Conservation (phyloP, 1,139 yeast genomes). For the Pichia sp. region DNA sequence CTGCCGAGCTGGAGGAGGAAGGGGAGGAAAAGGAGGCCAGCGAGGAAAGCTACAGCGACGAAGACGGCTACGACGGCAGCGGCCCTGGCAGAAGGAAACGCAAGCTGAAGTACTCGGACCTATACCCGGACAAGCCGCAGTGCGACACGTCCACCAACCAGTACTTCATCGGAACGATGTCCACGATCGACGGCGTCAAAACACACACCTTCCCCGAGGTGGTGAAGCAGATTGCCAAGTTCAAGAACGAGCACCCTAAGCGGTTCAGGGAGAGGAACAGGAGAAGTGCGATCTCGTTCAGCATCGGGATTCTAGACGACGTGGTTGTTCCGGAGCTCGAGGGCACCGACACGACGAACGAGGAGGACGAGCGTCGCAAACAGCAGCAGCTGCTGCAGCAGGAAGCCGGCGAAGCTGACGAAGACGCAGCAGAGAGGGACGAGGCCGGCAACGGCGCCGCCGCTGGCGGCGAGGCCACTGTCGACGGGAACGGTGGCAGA, state of each 20-base stretch:
- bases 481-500: conserved; percentile 10
- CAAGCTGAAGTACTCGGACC: conserved; percentile 6
- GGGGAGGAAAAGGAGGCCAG: neutral
- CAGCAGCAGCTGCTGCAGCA: neutral
- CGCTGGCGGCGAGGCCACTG: neutral
- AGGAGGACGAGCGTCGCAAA: neutral
- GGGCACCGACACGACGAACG: neutral
- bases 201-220: conserved; percentile 52
- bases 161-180: conserved; percentile 50
- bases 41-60: neutral
- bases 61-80: neutral
- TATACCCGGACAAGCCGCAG: conserved; percentile 27
- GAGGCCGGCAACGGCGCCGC: conserved; percentile 5
- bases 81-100: too few relatives aligned
- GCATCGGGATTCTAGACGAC: conserved; percentile 48
- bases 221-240: conserved; percentile 44
- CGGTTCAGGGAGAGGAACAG: conserved; percentile 40
- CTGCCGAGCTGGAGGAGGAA: neutral
- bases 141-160: conserved; percentile 55
- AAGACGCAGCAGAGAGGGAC: neutral
- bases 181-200: conserved; percentile 30
- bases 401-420: too few relatives aligned
- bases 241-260: conserved; percentile 41
- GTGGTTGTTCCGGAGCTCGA: conserved; percentile 14
- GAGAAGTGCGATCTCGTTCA: conserved; percentile 48